Percentiles rank a stretch among this genome's conserved stretches.
phyloP scores from a whole-genome alignment of 2,329 filamentous ascomycete genomes.

The Ophiognomonia clavigignenti-juglandacearum region DNA sequence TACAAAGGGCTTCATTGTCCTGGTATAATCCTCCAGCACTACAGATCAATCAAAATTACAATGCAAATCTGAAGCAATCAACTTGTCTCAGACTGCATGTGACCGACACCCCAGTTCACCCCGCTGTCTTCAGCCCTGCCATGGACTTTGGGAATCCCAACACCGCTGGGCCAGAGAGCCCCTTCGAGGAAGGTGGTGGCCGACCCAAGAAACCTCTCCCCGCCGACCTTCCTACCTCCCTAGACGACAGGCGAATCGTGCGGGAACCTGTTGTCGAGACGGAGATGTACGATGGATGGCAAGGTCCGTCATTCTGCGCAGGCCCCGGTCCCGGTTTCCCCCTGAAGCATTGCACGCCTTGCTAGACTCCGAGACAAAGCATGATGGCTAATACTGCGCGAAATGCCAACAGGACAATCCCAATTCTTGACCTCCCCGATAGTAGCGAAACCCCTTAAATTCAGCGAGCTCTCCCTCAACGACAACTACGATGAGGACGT shows the following conservation, averaged over 20 bases:
- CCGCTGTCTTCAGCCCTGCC: conserved; percentile 23
- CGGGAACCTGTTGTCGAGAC: conserved; percentile 71
- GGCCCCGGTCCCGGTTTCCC: conserved; percentile 14
- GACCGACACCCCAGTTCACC: conserved; percentile 9
- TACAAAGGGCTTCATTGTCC: background rate
- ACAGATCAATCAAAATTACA: background rate
- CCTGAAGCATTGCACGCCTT: conserved; percentile 1
- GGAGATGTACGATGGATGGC: conserved; percentile 98
- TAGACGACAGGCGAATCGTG: conserved; percentile 77
- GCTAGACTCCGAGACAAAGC: background rate
- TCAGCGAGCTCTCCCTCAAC: conserved; percentile 76
- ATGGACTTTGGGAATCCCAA: conserved; percentile 57
- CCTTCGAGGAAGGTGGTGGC: conserved; percentile 29
- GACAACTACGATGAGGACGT: conserved; percentile 69
- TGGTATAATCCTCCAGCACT: background rate
- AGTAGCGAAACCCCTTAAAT: conserved; percentile 76
- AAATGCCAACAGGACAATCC: conserved; percentile 66
- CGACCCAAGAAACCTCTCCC: conserved; percentile 57
- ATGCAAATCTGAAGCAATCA: conserved; percentile 6
- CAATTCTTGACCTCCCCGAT: conserved; percentile 89
- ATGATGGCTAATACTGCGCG: conserved; percentile 3
- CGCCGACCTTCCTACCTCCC: conserved; percentile 79
- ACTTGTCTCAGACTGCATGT: background rate
- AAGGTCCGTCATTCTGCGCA: conserved; percentile 60
- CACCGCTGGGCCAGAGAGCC: conserved; percentile 35